A percentile compares a stretch with the other conserved stretches of the same genome.
These are phyloP conservation scores for Schizochytrium sp. DNA, from an alignment of 108 stramenopile genomes.

Conservation along the genomic window DNA sequence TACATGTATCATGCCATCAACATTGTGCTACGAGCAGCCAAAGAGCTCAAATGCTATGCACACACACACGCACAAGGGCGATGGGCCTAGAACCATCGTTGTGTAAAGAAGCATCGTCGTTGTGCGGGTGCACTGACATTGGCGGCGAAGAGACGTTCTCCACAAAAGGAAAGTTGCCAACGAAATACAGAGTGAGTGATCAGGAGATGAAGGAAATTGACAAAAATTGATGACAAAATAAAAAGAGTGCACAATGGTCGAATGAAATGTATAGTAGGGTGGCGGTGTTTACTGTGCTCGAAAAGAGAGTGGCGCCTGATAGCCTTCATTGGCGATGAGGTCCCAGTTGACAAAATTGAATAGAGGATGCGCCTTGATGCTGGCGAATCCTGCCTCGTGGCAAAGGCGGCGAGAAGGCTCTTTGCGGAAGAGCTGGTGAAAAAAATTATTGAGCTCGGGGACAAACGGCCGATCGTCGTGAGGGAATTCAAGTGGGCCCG, in stretches of 20 bases:
- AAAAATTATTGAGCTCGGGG: neutral
- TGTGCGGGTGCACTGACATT: neutral
- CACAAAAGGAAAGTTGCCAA: neutral
- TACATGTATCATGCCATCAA: too few relatives aligned
- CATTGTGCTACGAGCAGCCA: too few relatives aligned
- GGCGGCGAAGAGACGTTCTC: neutral
- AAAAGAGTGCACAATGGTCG: neutral
- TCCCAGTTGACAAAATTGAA: neutral
- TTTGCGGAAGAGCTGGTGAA: neutral
- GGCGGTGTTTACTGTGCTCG: neutral
- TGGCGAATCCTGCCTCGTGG: neutral
- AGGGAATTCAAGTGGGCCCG: neutral
- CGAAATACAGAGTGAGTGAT: neutral
- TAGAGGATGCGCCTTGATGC: neutral
- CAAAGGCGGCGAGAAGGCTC: neutral
- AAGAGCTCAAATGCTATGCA: too few relatives aligned
- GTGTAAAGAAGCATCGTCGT: neutral
- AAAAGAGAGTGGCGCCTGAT: neutral
- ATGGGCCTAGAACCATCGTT: too few relatives aligned
- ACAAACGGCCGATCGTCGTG: neutral
- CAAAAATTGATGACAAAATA: neutral
- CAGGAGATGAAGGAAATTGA: neutral
- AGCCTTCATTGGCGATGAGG: neutral
- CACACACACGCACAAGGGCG: too few relatives aligned
- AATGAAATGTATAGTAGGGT: neutral